These are phyloP conservation scores for Myxozyma nipponensis DNA, from an alignment of 805 yeast species.

Conservation along the genomic window DNA sequence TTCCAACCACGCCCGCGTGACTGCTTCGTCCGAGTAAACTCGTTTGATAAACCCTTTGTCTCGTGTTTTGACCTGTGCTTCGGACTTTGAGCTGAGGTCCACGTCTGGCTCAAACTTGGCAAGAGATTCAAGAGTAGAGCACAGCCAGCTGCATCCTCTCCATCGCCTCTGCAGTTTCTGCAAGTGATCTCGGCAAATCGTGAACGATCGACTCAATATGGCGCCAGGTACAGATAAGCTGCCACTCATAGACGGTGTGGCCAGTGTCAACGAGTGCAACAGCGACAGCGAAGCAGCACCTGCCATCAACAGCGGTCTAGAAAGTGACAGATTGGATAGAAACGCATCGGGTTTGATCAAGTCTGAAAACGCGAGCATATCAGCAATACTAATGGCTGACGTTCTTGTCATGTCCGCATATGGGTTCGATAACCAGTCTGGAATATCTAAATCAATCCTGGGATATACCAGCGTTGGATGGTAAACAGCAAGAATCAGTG, in stretches of 20 bases:
- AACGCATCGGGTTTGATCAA: conserved; percentile 31
- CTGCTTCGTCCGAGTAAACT: conserved; percentile 29
- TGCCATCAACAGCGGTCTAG: conserved; percentile 34
- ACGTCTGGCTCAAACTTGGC: conserved; percentile 33
- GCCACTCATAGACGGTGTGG: conserved; percentile 15
- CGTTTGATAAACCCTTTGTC: conserved; percentile 29
- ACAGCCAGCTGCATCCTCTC: conserved; percentile 34
- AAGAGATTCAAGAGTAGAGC: conserved; percentile 31
- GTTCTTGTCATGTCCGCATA: conserved; percentile 31
- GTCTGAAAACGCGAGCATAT: conserved; percentile 33
- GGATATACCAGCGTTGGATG: conserved; percentile 33
- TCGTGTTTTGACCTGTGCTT: conserved; percentile 23
- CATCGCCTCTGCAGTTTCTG: conserved; percentile 28
- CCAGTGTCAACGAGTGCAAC: conserved; percentile 26
- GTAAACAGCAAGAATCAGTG: conserved; percentile 33
- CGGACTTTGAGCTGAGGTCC: conserved; percentile 27
- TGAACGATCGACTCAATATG: conserved; percentile 28
- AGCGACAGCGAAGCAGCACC: conserved; percentile 32
- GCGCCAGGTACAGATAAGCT: conserved; percentile 10
- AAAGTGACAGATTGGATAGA: conserved; percentile 31
- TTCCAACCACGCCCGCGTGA: conserved; percentile 30
- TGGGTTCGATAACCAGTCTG: conserved; percentile 25
- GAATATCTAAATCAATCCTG: conserved; percentile 27
- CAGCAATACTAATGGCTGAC: conserved; percentile 34
- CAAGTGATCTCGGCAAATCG: conserved; percentile 30